phyloP scores from a whole-genome alignment of 2,329 filamentous ascomycete genomes.

The Paracoccidioides lutzii region DNA sequence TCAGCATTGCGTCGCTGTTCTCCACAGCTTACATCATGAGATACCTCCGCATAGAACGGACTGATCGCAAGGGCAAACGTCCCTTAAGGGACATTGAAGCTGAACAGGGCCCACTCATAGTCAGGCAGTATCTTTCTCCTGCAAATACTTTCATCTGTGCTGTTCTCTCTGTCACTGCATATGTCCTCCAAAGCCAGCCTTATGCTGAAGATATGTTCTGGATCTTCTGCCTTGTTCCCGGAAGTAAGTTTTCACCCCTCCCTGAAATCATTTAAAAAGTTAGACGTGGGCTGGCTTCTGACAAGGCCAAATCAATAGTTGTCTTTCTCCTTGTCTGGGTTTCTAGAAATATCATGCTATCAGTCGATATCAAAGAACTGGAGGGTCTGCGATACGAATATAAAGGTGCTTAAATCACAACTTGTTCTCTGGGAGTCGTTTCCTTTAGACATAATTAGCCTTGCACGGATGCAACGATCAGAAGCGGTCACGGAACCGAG shows the following conservation, averaged over 20 bases:
- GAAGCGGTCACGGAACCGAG: no score
- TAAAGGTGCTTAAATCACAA: conserved; percentile 23
- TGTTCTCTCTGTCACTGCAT: conserved; percentile 19
- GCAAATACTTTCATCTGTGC: conserved; percentile 20
- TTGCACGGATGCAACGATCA: no score
- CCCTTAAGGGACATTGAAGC: conserved; percentile 13
- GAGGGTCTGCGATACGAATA: conserved; percentile 30
- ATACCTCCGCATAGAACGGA: conserved; percentile 16
- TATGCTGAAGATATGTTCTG: conserved; percentile 11
- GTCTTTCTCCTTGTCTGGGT: conserved; percentile 22
- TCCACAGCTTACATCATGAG: conserved; percentile 28
- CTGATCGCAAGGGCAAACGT: conserved; percentile 21
- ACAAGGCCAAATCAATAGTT: conserved; percentile 13
- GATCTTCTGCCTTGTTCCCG: conserved; percentile 25
- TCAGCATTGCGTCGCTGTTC: conserved; percentile 26
- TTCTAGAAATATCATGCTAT: conserved; percentile 24
- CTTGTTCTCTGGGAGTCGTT: background rate
- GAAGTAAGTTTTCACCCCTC: conserved; percentile 18
- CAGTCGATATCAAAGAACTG: conserved; percentile 27
- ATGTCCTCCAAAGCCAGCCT: conserved; percentile 11
- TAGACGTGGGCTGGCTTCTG: background rate
- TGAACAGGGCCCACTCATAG: conserved; percentile 7
- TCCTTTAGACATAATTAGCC: background rate
- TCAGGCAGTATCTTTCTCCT: conserved; percentile 14
- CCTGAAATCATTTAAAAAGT: background rate